These are phyloP conservation scores for Eucalyptus tenuipes DNA, from an alignment of 345 rosid genomes.

Conservation along the genomic window DNA sequence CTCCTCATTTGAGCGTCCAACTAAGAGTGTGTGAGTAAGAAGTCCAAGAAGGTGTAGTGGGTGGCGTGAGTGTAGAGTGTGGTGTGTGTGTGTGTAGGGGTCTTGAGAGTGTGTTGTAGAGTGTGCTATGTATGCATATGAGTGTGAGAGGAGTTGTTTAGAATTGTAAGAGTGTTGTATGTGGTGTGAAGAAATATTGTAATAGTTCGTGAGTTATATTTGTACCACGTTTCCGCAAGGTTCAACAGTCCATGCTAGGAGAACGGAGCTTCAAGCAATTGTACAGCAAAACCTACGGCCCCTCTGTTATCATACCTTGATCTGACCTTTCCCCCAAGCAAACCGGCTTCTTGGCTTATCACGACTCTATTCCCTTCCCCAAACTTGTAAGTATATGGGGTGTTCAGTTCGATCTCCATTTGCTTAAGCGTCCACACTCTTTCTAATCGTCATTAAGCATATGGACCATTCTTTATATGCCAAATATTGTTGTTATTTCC, in stretches of 20 bases:
- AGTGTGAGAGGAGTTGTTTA: too few species aligned
- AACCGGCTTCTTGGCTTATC: not conserved
- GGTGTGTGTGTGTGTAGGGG: too few species aligned
- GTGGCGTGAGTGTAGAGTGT: too few species aligned
- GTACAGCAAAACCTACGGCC: not conserved
- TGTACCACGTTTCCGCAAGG: too few species aligned
- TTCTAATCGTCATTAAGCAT: not conserved
- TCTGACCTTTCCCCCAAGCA: not conserved
- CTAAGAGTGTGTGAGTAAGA: too few species aligned
- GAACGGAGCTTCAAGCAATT: not conserved
- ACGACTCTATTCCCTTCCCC: not conserved
- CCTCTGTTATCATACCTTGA: not conserved
- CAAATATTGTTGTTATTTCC: not conserved
- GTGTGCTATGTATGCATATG: too few species aligned
- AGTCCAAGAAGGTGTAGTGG: too few species aligned
- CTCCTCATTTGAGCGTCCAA: too few species aligned
- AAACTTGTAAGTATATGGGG: not conserved
- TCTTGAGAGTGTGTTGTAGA: too few species aligned
- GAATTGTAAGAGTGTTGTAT: too few species aligned
- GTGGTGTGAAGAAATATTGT: too few species aligned
- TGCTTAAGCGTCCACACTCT: not conserved
- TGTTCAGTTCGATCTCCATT: not conserved
- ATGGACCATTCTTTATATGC: not conserved
- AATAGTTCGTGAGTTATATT: too few species aligned
- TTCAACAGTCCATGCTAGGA: not conserved